Evolutionary conservation across 2,329 filamentous ascomycete genomes (phyloP), one percentile per base, ranked within the genome.

Genomic region (Stagonosporopsis tanaceti): DNA sequence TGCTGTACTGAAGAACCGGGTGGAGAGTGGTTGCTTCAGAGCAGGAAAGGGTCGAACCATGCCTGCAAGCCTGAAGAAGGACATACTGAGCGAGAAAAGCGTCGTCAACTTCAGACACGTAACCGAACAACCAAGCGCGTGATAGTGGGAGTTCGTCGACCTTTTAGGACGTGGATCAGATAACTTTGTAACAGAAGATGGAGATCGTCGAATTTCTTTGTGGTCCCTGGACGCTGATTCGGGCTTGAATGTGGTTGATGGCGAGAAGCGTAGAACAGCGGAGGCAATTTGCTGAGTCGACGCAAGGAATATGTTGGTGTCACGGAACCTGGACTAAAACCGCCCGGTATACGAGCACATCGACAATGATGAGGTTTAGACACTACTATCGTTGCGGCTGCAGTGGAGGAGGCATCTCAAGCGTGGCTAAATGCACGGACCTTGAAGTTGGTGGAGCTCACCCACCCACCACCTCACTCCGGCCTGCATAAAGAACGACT

Each of bases 401-500:
- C 17, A 47, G 39, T 38, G 41, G 50, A 51, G 52, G 46, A 52
- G 24, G 57, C 48, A 54, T 61, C 67, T 62, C 39, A 45, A 45
- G 37, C 35, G 58, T 60, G 53, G 63, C 67, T 66, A 69, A 68
- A 42, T 4, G 34, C 59, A 45, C 17, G 28, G 53, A 17, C 61
- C 63, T 17, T 28, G 20, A 45, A 35, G 22, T 58, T 12, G 45
- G 54, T 57, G 54, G 65, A 67, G 57, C 63, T 66, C 56, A 47
- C 58, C 53, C 63, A 61, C 61, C 63, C 60, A 64, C 56, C 66
- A 64, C 56, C 66, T 67, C 65, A 64, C 62, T 63, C 65, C 62
- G 57, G 57, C 53, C 46, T 66, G 67, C 68, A 71, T 66, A 71
- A 70, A 73, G 69, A 64, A 63, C 68, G 62, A 53, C 54, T 30